These are phyloP conservation scores for Penicillium sp. DNA, from an alignment of 2,329 filamentous ascomycete species.

Conservation along the genomic window DNA sequence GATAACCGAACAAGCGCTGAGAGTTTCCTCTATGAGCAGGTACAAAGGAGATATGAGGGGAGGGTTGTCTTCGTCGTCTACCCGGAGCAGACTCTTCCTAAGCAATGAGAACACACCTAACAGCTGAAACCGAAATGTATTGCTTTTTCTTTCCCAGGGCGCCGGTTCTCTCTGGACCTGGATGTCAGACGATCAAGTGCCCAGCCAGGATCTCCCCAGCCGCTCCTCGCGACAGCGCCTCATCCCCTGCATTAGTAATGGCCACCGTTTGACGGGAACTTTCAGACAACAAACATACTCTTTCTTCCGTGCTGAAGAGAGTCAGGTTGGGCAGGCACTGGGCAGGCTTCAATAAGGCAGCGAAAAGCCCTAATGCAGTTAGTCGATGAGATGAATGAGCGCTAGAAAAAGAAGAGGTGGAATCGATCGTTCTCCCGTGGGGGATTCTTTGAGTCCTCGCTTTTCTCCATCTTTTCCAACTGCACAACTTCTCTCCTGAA, in stretches of 20 bases:
- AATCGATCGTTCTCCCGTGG: constrained; percentile 7
- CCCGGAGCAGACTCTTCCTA: constrained; percentile 4
- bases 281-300: neutral
- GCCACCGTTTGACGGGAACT: neutral
- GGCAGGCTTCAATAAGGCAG: neutral
- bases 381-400: neutral
- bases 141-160: neutral
- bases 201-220: constrained; percentile 1
- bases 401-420: neutral
- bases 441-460: neutral
- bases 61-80: neutral
- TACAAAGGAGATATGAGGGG: neutral
- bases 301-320: neutral
- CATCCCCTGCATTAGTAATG: neutral
- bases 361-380: neutral
- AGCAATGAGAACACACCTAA: neutral
- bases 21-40: neutral
- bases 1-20: neutral
- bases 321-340: neutral
- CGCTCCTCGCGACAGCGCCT: neutral
- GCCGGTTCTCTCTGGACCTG: neutral
- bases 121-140: neutral
- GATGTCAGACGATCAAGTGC: neutral
- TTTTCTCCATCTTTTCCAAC: constrained; percentile 5
- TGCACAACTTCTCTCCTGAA: neutral